These are phyloP conservation scores for Metroxylon sagu DNA, from an alignment of 176 grass and related monocot genomes.

Conservation along the genomic window DNA sequence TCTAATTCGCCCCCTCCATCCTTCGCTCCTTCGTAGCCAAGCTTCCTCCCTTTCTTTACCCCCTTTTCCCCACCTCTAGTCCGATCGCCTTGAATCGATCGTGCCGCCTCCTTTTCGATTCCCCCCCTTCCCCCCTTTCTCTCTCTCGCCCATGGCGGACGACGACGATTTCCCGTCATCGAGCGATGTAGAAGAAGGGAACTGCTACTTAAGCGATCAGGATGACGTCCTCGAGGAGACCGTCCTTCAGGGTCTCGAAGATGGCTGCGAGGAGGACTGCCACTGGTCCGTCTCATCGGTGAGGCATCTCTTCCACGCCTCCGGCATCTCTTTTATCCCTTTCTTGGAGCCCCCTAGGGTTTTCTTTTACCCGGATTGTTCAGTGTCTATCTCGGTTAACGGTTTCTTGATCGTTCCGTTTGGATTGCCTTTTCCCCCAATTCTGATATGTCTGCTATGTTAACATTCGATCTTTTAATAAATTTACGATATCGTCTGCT, in stretches of 20 bases:
- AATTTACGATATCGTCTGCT: too few species aligned
- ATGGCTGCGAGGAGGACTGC: constrained; percentile 58
- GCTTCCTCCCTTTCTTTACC: too few species aligned
- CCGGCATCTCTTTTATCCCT: not conserved
- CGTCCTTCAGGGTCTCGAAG: constrained; percentile 64
- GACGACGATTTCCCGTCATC: constrained; percentile 29
- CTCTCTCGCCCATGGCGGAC: constrained; percentile 21
- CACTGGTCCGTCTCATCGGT: constrained; percentile 66
- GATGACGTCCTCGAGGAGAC: constrained; percentile 72
- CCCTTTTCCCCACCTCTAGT: too few species aligned
- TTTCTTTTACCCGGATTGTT: too few species aligned
- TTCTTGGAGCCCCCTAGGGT: not conserved
- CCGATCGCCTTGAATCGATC: too few species aligned
- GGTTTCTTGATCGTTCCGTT: too few species aligned
- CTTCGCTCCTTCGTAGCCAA: too few species aligned
- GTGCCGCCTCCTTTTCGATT: not conserved
- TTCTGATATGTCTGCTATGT: too few species aligned
- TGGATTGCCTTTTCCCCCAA: too few species aligned
- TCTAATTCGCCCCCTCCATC: too few species aligned
- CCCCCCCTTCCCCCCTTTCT: not conserved
- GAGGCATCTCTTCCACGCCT: constrained; percentile 8
- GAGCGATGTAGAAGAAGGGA: constrained; percentile 48
- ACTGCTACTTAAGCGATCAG: constrained; percentile 79
- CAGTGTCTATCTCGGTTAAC: too few species aligned
- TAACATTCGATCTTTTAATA: too few species aligned